Evolutionary conservation across 371 early-diverging fungal genomes (phyloP).

Genomic region (Mucor piriformis): DNA sequence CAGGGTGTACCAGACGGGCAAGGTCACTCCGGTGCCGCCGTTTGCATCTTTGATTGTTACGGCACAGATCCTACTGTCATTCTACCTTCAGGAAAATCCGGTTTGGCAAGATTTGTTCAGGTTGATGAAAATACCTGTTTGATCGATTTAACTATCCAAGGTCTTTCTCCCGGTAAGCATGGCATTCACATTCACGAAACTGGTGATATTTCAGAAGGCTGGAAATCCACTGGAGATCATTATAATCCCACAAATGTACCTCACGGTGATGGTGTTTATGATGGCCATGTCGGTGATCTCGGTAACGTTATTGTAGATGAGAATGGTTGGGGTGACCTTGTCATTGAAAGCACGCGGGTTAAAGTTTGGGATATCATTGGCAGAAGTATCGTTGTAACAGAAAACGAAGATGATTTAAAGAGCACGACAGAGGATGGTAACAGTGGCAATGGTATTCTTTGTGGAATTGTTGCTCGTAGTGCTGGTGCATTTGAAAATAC

Average conservation of each 20-base stretch:
- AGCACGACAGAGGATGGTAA: slow-evolving; percentile 51
- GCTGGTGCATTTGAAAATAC: slow-evolving; percentile 91
- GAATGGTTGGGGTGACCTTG: slow-evolving; percentile 78
- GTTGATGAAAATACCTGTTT: slow-evolving; percentile 68
- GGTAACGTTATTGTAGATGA: slow-evolving; percentile 70
- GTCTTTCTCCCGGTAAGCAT: slow-evolving; percentile 69
- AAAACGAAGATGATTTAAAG: slow-evolving; percentile 52
- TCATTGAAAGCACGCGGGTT: slow-evolving; percentile 70
- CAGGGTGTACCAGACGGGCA: slow-evolving; percentile 69
- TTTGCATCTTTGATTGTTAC: slow-evolving; percentile 82
- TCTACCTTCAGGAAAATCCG: slow-evolving; percentile 57
- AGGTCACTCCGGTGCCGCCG: slow-evolving; percentile 76
- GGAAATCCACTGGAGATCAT: slow-evolving; percentile 60
- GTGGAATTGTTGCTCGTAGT: slow-evolving; percentile 86
- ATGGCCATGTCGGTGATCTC: slow-evolving; percentile 68
- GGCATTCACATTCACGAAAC: slow-evolving; percentile 76
- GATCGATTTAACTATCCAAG: slow-evolving; percentile 78
- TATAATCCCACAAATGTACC: slow-evolving; percentile 58
- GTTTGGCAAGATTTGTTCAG: slow-evolving; percentile 84
- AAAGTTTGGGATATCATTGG: slow-evolving; percentile 90
- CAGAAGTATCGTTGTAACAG: slow-evolving; percentile 75
- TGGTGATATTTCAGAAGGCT: slow-evolving; percentile 77
- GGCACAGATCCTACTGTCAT: slow-evolving; percentile 38
- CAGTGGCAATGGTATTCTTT: slow-evolving; percentile 69
- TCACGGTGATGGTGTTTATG: slow-evolving; percentile 55